phyloP scores from a whole-genome alignment of 2,329 filamentous ascomycete genomes.

The Trichophyton schoenleinii region DNA sequence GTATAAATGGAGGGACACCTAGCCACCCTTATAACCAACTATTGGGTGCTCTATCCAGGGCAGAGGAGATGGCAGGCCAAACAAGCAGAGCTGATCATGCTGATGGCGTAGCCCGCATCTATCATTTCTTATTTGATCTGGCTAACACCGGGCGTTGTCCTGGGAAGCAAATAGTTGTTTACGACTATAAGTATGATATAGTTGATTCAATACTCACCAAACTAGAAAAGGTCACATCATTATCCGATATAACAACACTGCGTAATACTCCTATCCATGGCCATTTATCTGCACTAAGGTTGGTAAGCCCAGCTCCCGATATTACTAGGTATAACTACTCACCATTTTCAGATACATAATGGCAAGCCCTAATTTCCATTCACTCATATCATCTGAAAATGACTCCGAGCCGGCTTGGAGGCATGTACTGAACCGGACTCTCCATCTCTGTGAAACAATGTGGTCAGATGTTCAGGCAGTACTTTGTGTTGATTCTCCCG shows the following conservation, averaged over 20 bases:
- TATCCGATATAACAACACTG: conserved; percentile 54
- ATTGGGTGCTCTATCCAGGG: conserved; percentile 22
- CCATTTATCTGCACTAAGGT: conserved; percentile 55
- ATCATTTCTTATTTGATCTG: conserved; percentile 55
- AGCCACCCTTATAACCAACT: conserved; percentile 14
- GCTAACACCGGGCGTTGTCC: conserved; percentile 26
- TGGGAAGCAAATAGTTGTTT: conserved; percentile 16
- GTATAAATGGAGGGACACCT: background rate
- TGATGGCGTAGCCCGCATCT: conserved; percentile 72
- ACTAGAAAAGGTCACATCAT: conserved; percentile 50
- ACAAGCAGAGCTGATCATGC: conserved; percentile 85
- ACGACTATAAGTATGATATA: conserved; percentile 35
- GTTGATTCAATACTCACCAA: conserved; percentile 46
- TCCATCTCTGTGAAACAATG: conserved; percentile 51
- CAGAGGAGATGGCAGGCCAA: conserved; percentile 28
- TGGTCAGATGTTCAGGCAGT: conserved; percentile 66
- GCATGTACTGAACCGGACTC: conserved; percentile 36
- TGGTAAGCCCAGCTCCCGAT: conserved; percentile 16
- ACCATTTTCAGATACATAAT: conserved; percentile 35
- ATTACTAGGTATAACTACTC: background rate
- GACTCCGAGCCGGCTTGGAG: conserved; percentile 20
- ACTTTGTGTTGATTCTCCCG: conserved; percentile 86
- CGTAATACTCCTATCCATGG: conserved; percentile 56
- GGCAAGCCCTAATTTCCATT: conserved; percentile 30
- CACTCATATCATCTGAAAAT: conserved; percentile 19